Evolutionary conservation across 73 alveolate species (phyloP).

Genomic region (Halteria grandinella): DNA sequence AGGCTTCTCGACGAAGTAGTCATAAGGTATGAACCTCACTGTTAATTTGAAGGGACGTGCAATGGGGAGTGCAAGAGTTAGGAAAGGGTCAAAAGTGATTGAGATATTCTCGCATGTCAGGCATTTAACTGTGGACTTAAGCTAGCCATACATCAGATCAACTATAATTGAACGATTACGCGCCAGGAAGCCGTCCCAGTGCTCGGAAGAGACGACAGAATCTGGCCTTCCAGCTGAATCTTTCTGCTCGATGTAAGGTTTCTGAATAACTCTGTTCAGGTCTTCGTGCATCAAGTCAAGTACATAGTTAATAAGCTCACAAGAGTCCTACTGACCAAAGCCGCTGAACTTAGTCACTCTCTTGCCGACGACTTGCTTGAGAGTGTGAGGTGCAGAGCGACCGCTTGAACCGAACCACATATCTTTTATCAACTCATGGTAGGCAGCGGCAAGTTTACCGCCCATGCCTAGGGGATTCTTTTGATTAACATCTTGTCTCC

Average conservation of each 20-base stretch:
- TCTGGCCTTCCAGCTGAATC: conserved; percentile 72
- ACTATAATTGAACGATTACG: conserved; percentile 80
- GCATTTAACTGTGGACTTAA: conserved; percentile 80
- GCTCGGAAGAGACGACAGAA: conserved; percentile 62
- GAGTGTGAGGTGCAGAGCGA: conserved; percentile 68
- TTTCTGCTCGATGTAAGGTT: conserved; percentile 62
- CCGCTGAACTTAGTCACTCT: conserved; percentile 80
- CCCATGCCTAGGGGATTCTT: conserved; percentile 95
- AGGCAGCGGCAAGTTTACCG: conserved; percentile 90
- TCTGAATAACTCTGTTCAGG: conserved; percentile 76
- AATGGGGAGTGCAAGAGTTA: conserved; percentile 76
- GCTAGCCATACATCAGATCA: conserved; percentile 88
- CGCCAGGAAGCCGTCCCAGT: conserved; percentile 75
- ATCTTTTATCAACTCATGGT: conserved; percentile 88
- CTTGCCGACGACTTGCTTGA: conserved; percentile 78
- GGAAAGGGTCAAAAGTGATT: conserved; percentile 90
- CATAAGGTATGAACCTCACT: conserved; percentile 10
- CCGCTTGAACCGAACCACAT: conserved; percentile 80
- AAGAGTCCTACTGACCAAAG: conserved; percentile 81
- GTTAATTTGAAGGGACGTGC: conserved; percentile 20
- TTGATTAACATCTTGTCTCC: conserved; percentile 83
- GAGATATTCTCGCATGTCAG: conserved; percentile 70
- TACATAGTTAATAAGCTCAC: conserved; percentile 91
- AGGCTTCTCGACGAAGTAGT: not conserved
- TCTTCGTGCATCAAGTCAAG: conserved; percentile 98